Evolutionary conservation across 1,284 basidiomycete genomes (phyloP).

Genomic region (Hortiboletus rubellus): DNA sequence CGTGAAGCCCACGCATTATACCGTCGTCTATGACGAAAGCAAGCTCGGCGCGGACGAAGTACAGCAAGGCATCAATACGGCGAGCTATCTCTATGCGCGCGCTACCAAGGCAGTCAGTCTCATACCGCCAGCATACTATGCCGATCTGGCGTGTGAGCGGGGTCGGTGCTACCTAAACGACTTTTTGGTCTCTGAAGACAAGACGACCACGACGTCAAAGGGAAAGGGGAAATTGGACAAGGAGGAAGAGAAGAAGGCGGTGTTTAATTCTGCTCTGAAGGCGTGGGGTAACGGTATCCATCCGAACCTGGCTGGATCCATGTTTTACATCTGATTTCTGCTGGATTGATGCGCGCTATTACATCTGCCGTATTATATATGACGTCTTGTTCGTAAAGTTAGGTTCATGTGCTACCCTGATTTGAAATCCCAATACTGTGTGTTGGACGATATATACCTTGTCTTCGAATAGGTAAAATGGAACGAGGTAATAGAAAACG

Average conservation of each 20-base stretch:
- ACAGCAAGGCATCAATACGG: conserved; percentile 64
- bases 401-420: no score
- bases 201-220: conserved; percentile 35
- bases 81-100: conserved; percentile 69
- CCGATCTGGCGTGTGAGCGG: conserved; percentile 74
- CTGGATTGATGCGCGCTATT: not conserved
- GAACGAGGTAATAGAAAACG: not conserved
- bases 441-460: not conserved
- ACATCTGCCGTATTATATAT: not conserved
- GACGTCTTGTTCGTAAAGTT: not conserved
- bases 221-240: conserved; percentile 28
- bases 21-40: conserved; percentile 73
- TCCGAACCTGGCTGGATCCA: conserved; percentile 52
- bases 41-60: conserved; percentile 61
- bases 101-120: conserved; percentile 78
- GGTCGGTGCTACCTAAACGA: conserved; percentile 70
- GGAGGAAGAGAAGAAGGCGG: conserved; percentile 40
- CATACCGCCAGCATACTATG: conserved; percentile 74
- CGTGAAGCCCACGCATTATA: conserved; percentile 69
- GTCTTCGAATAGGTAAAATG: not conserved
- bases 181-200: conserved; percentile 55
- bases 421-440: not conserved
- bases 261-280: conserved; percentile 52
- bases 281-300: conserved; percentile 69
- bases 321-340: conserved; percentile 68